Evolutionary conservation across 2,329 filamentous ascomycete genomes (phyloP).

Genomic region (Neonectria neomacrospora): DNA sequence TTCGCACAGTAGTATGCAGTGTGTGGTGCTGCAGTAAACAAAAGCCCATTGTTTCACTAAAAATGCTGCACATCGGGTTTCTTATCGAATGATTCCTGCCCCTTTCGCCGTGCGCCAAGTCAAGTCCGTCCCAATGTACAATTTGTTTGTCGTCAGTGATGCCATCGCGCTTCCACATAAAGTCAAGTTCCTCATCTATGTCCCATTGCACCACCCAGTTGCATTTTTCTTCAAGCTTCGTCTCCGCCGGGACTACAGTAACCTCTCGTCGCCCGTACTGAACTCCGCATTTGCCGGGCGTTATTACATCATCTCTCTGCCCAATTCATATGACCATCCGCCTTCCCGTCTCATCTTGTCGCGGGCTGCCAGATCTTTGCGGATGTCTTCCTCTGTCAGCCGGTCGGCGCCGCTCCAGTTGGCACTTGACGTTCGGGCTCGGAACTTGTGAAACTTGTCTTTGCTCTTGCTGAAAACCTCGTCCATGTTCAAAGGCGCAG

Average conservation of each 20-base stretch:
- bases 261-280: conserved; percentile 24
- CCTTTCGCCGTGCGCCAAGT: conserved; percentile 41
- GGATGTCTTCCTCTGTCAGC: conserved; percentile 88
- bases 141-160: conserved; percentile 34
- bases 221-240: conserved; percentile 17
- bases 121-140: conserved; percentile 36
- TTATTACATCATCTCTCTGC: conserved; percentile 57
- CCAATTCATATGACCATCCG: conserved; percentile 80
- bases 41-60: conserved; percentile 18
- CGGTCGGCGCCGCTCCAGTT: conserved; percentile 89
- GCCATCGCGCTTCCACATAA: conserved; percentile 28
- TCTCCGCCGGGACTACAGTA: conserved; percentile 24
- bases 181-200: conserved; percentile 29
- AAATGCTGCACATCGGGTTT: conserved; percentile 19
- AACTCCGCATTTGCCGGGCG: conserved; percentile 16
- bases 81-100: background rate
- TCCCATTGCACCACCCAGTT: conserved; percentile 8
- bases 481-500: conserved; percentile 91
- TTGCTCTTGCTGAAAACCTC: conserved; percentile 94
- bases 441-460: conserved; percentile 86
- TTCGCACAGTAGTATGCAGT: background rate
- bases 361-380: conserved; percentile 80
- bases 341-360: conserved; percentile 85
- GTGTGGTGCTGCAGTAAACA: background rate
- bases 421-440: conserved; percentile 90